Conservation (phyloP, 495 filamentous ascomycete species). For the Elasticomyces elasticus region DNA sequence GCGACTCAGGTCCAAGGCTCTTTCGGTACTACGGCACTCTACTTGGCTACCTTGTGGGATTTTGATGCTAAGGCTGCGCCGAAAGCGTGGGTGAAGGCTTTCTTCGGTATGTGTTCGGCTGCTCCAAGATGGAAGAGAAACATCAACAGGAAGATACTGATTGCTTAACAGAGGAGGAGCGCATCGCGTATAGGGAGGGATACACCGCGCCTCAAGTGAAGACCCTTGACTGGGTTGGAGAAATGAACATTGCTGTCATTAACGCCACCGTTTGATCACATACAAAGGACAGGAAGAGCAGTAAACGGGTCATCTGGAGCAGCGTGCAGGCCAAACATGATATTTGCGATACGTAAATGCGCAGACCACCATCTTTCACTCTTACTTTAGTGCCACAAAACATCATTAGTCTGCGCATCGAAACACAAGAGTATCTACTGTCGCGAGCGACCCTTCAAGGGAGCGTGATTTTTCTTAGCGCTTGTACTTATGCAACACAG, state of each 20-base stretch:
- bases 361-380: no score
- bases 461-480: no score
- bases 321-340: no score
- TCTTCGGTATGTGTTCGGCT: constrained; percentile 1
- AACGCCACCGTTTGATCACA: no score
- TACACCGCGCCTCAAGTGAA: not conserved
- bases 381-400: no score
- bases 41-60: constrained; percentile 1
- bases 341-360: no score
- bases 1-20: not conserved
- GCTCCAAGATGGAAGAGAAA: not conserved
- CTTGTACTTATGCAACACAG: no score
- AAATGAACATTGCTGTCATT: not conserved
- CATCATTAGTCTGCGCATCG: no score
- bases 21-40: not conserved
- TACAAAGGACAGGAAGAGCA: no score
- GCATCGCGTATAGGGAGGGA: not conserved
- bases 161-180: not conserved
- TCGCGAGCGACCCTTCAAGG: no score
- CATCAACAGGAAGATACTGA: not conserved
- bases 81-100: not conserved
- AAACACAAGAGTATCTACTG: no score
- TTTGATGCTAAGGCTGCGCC: not conserved
- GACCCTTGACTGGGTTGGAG: not conserved
- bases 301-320: no score